Evolutionary conservation across 139 green algal species (phyloP), one percentile per base, ranked within the genome.

Genomic region (Closterium sp.): DNA sequence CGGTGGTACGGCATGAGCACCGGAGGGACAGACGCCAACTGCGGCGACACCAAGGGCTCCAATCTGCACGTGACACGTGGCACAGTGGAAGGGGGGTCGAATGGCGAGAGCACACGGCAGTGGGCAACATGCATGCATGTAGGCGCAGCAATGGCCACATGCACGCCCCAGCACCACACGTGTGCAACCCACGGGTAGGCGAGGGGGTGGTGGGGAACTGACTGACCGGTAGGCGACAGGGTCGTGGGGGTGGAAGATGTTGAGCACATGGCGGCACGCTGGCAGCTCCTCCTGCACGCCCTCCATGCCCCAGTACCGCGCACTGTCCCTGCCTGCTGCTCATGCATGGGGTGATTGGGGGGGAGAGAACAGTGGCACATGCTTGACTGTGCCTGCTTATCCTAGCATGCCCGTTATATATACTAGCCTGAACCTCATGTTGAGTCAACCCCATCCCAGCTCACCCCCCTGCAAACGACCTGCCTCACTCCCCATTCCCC

Each of bases 161-260:
- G 86, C 30, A 62, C 21, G 90, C 34, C 31, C 17, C 34, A 73
- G 11, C 21, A 28, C 30, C 31, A 24, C 19, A 24, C 30, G 88
- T 93, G 17, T 29, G 38, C 28, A 79, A 30, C 22, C 28, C 24
- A 89, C 19, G 86, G 29, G 86, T 4, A 31, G 30, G 30, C 27
- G 31, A 29, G 6, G 29, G 30, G 86, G 86, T 24, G 29, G 29
- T 29, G 24, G 24, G 86, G 29, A 42, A 29, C 27, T 38, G 28
- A 29, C 27, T 38, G 28, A n/a, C 89, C 91, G 89, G 89, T 96
- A 97, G 6, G 95, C 96, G 9, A 97, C 95, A 7, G 95, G 96
- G 92, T 98, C 96, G 89, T 95, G 97, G 9, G 96, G 96, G 32
- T 98, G 96, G 92, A 97, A 97, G 32, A 98, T 88, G 91, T 98